Base-by-base conservation (phyloP, 2,329 filamentous ascomycete species). In the Scedosporium minutisporum region DNA sequence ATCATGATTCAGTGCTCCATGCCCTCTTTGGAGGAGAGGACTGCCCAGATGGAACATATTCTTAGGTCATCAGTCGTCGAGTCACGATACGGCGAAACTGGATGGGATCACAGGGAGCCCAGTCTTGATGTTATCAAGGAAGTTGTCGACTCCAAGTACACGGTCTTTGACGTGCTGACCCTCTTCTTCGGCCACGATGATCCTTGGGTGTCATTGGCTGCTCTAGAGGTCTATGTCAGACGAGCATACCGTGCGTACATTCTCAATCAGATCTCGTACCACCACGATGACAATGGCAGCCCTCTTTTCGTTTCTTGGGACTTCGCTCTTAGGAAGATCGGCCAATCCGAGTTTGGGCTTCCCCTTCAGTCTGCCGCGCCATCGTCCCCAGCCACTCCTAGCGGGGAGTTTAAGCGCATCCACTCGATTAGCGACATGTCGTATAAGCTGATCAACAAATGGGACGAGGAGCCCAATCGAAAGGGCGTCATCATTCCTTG, bases 101-200 rank as follows among this genome's bases (percentile, higher is more conserved):
- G 93, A 60, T 96, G 91, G 90, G 93, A 97, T 66, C 95, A 99
- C 78, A 85, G 95, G 67, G 90, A 97, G 76, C 95, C 95, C 58
- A 91, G 89, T 76, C 80, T 96, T 62, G 89, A 96, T 23, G 82
- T 96, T 66, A 88, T 99, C 78, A 96, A 96, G 81, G 95, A 99
- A 76, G 93, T 99, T 38, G 91, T 99, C 61, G 95, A 99, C 76
- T 97, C 95, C 62, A 96, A 96, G 79, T 97, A 96, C 80, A 97
- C 93, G 51, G 95, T 99, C 66, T 96, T 97, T 69, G 95, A 99
- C 72, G 95, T 99, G 18, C 77, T 99, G 67, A 90, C 93, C 6
- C 87, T 91, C 63, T 99, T 99, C 85, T 99, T 99, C 72, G 90
- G 87, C 41, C 92, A 99, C 76, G 85, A 90, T 51, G 95, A 99